These are phyloP conservation scores for Calophaca sinica DNA, from an alignment of 306 rosid species.

Conservation along the genomic window DNA sequence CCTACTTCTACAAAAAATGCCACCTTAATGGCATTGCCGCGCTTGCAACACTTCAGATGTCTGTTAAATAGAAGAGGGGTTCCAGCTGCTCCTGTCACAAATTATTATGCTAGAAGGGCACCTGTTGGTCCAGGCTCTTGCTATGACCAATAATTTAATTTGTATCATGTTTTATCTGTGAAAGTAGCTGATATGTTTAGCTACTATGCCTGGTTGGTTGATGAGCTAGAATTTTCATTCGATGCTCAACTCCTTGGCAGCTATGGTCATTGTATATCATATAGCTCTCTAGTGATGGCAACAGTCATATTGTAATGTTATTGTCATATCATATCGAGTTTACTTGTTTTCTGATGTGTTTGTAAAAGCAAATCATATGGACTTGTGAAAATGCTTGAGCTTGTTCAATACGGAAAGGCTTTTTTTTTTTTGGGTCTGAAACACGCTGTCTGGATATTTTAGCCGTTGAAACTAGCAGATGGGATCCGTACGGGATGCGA, in stretches of 20 bases:
- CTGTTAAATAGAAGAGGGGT: slow-evolving; percentile 84
- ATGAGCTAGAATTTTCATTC: slow-evolving; percentile 30
- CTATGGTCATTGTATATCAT: slow-evolving; percentile 14
- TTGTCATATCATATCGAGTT: slow-evolving; percentile 12
- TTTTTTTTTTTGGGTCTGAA: too few species aligned
- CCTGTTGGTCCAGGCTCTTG: slow-evolving; percentile 89
- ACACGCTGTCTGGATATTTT: too few species aligned
- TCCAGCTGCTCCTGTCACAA: slow-evolving; percentile 83
- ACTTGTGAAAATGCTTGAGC: slow-evolving; percentile 30
- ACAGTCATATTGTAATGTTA: slow-evolving; percentile 33
- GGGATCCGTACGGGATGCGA: too few species aligned
- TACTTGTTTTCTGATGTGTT: slow-evolving; percentile 27
- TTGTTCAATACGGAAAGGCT: slow-evolving; percentile 11
- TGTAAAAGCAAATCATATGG: slow-evolving; percentile 1
- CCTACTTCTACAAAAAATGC: slow-evolving; percentile 49
- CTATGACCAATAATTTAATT: slow-evolving; percentile 71
- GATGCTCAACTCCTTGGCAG: slow-evolving; percentile 35
- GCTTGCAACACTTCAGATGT: slow-evolving; percentile 84
- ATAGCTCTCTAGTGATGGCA: slow-evolving; percentile 14
- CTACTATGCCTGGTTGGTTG: slow-evolving; percentile 16
- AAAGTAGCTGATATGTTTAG: slow-evolving; percentile 14
- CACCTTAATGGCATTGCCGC: slow-evolving; percentile 59
- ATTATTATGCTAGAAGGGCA: slow-evolving; percentile 69
- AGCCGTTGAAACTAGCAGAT: too few species aligned
- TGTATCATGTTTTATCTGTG: slow-evolving; percentile 32